Evolutionary conservation across 2,329 filamentous ascomycete species (phyloP).

Genomic region (Ophiostoma sp.): DNA sequence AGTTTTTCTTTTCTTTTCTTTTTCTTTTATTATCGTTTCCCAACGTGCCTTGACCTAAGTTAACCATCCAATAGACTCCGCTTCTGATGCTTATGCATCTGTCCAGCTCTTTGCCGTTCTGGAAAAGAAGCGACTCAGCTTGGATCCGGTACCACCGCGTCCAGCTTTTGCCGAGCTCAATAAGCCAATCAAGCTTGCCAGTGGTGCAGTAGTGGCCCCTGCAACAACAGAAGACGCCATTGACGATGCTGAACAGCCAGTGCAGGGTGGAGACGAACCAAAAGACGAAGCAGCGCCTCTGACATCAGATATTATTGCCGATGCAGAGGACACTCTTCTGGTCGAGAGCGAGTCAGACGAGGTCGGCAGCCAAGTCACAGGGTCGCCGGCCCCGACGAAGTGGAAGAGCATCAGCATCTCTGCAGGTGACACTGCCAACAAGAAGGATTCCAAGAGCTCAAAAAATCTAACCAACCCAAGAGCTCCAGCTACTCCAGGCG

Average conservation of each 20-base stretch:
- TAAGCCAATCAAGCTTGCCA: conserved; percentile 54
- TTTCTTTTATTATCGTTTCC: conserved; percentile 19
- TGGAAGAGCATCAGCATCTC: not conserved
- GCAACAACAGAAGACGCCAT: conserved; percentile 33
- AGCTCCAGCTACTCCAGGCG: not conserved
- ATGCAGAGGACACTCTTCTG: not conserved
- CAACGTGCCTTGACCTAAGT: not conserved
- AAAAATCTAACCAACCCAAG: not conserved
- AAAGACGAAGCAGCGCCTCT: not conserved
- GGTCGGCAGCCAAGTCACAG: not conserved
- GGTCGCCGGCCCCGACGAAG: not conserved
- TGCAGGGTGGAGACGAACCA: not conserved
- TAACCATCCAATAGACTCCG: conserved; percentile 55
- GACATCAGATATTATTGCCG: not conserved
- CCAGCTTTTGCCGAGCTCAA: conserved; percentile 65
- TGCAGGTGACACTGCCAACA: not conserved
- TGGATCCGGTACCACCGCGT: conserved; percentile 65
- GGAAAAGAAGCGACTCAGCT: conserved; percentile 59
- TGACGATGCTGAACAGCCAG: conserved; percentile 29
- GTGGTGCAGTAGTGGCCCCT: conserved; percentile 36
- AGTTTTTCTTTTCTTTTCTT: conserved; percentile 32
- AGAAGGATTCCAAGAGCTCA: not conserved
- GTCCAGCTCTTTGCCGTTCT: conserved; percentile 67
- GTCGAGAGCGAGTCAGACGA: not conserved
- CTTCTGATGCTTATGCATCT: conserved; percentile 77